These are phyloP conservation scores for Coelastrella sp. DNA, from an alignment of 139 green algal species.

Conservation along the genomic window DNA sequence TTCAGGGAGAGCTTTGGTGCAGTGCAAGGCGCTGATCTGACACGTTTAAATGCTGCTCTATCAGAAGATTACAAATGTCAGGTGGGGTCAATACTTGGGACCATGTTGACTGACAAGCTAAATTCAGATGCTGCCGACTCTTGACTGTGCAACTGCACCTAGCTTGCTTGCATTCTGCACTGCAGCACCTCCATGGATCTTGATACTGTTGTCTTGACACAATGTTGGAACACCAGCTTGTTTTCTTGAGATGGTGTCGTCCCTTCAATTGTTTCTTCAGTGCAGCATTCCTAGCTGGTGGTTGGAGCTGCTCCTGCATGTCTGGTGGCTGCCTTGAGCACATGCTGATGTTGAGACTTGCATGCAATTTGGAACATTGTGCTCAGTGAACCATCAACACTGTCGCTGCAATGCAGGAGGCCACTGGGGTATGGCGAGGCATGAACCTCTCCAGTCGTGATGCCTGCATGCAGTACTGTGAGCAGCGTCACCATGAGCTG, in stretches of 20 bases:
- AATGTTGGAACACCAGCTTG: too few relatives aligned
- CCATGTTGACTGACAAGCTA: too few relatives aligned
- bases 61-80: slow-evolving; percentile 29
- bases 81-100: background rate
- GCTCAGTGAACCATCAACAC: too few relatives aligned
- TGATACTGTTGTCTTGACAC: too few relatives aligned
- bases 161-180: background rate
- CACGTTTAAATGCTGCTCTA: background rate
- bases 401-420: slow-evolving; percentile 43
- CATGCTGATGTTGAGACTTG: slow-evolving; percentile 3
- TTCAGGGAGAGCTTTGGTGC: slow-evolving; percentile 39
- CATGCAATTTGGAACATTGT: too few relatives aligned
- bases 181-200: too few relatives aligned
- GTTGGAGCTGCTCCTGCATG: too few relatives aligned
- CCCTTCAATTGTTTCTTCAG: too few relatives aligned
- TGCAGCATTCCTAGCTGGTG: background rate
- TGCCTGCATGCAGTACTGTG: slow-evolving; percentile 3
- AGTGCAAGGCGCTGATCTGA: slow-evolving; percentile 18
- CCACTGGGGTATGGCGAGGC: slow-evolving; percentile 38
- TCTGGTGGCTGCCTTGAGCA: too few relatives aligned
- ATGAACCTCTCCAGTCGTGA: slow-evolving; percentile 28
- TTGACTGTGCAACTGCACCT: too few relatives aligned
- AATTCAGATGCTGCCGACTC: too few relatives aligned
- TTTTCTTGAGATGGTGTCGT: too few relatives aligned
- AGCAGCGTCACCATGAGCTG: slow-evolving; percentile 10